Base-by-base conservation (phyloP, 192 early-diverging fungal genomes). In the Spinellus fusiger region DNA sequence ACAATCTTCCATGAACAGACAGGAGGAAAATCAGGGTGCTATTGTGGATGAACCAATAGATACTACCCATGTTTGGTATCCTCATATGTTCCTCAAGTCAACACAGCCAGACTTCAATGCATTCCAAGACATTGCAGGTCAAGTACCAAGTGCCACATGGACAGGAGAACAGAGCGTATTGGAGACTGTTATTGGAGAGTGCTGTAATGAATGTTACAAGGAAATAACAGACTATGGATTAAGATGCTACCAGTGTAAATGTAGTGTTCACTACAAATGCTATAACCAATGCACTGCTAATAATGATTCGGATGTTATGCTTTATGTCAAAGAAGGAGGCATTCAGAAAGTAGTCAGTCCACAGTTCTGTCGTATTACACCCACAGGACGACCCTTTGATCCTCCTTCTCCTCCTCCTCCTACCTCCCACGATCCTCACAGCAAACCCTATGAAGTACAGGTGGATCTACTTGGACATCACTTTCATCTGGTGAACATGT, bases 401-500 rank as follows among this genome's bases (percentile, higher is more conserved):
- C n/a, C n/a, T n/a, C n/a, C n/a, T n/a, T n/a, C n/a, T n/a, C n/a
- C n/a, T n/a, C 48, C 49, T 15, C 55, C 54, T 40, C 61, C 66
- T 4, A 60, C 66, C 8, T 56, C 34, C 38, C 22, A 18, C 40
- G 59, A 57, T 60, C 33, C 35, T 7, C 32, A 28, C 26, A 13
- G 26, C 16, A 35, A 16, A 44, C 15, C n/a, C 46, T 23, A 65
- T 49, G 27, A 15, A 44, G 40, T 18, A 2, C 33, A 52, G 32
- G 44, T 61, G 3, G 44, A 37, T n/a, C 28, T 65, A 13, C 8
- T 52, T 22, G 74, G 78, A 8, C 82, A 84, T 50, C 50, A 71
- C 22, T 75, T 84, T 50, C 76, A 75, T 15, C 66, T 81, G 5
- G 73, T 78, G 6, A 84, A 84, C 32, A 28, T 80, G 13, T 84